Evolutionary conservation across 1,284 basidiomycete genomes (phyloP), one percentile per base, ranked within the genome.

Genomic region (Naganishia albida): DNA sequence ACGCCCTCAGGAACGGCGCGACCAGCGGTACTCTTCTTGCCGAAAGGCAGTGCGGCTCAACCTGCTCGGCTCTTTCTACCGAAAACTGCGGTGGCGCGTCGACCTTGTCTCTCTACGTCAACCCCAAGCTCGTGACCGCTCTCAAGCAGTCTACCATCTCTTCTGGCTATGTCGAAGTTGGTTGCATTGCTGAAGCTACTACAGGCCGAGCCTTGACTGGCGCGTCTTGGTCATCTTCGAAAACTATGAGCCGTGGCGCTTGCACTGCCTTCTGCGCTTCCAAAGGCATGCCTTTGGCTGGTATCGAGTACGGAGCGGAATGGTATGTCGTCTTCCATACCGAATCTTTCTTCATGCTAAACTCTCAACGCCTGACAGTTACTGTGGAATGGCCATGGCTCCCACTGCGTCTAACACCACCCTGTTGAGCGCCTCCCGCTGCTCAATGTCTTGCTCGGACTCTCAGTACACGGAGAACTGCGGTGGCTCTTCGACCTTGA

Each of bases 21-120:
- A 62, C 69, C 64, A 71, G 69, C 66, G 67, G 66, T 18, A 71
- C 70, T 48, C 68, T 71, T 51, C 50, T 77, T 43, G 48, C 50
- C 28, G 53, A 51, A 20, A 42, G 26, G 40, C 55, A 70, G 46
- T 78, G 76, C 65, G 68, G 63, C 50, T 67, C 71, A 66, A 50
- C 67, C 12, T 78, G 76, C 56, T 65, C 68, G 30, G 71, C 68
- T 52, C 71, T 74, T 65, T 42, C 43, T 8, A 59, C 71, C 48
- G 72, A 76, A 66, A 72, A 68, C 42, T 78, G 76, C 65, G 76
- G 76, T 63, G 76, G 75, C 12, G 66, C 67, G 10, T 43, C 69
- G 18, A 72, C 72, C 26, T 63, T 85, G 67, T 82, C 81, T 42
- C 71, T 82, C 15, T 81, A 83, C 78, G 82, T 81, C 73, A 84